phyloP scores from a whole-genome alignment of 1,139 yeast species.

The Diutina mesorugosa region DNA sequence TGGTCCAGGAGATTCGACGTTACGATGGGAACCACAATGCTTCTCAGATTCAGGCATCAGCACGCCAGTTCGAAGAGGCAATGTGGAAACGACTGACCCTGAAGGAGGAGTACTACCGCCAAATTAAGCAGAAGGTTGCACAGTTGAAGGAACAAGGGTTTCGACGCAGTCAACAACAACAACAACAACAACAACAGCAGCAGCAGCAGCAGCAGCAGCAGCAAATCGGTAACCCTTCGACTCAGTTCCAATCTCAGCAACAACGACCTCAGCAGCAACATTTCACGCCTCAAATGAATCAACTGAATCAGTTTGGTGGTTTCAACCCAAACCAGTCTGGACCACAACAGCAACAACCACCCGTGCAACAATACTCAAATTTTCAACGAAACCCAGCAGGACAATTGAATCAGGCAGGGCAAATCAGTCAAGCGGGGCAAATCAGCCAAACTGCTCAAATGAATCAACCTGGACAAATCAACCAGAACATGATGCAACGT shows the following conservation, averaged over 20 bases:
- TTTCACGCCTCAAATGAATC: background rate
- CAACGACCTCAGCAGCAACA: background rate
- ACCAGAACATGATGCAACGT: background rate
- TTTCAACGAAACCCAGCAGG: background rate
- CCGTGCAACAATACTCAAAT: background rate
- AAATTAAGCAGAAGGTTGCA: background rate
- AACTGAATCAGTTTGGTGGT: background rate
- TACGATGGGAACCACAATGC: background rate
- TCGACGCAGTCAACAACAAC: background rate
- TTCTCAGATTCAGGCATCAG: background rate
- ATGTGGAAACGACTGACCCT: background rate
- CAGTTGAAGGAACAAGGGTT: background rate
- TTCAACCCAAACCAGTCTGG: background rate
- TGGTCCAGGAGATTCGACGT: background rate
- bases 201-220: background rate
- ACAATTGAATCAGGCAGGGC: background rate
- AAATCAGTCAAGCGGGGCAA: too few species aligned
- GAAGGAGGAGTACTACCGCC: constrained; percentile 1
- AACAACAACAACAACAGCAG: background rate
- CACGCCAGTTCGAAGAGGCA: background rate
- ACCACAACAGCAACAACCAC: background rate
- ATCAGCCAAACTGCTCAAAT: too few species aligned
- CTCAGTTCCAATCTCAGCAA: constrained; percentile 4
- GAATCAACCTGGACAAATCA: background rate
- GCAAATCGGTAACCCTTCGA: constrained; percentile 1